phyloP scores from a whole-genome alignment of 176 grass and related monocot species.

The Ampelocalamus luodianensis region DNA sequence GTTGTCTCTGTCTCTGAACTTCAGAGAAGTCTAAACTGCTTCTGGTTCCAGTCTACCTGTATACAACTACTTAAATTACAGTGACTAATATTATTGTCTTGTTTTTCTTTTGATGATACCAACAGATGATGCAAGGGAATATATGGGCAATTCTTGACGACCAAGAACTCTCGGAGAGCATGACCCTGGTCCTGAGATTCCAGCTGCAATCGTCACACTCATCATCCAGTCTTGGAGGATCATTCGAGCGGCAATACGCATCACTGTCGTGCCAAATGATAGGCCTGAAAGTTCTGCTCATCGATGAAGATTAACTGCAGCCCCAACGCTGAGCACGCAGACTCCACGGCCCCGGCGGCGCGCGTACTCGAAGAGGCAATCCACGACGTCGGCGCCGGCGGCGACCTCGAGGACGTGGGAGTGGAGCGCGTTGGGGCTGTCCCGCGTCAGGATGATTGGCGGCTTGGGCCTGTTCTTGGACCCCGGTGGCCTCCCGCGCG shows the following conservation, averaged over 20 bases:
- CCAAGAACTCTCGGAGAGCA: constrained; percentile 64
- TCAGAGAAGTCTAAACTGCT: too few species aligned
- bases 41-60: too few species aligned
- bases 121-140: too few species aligned
- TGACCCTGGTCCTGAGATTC: constrained; percentile 79
- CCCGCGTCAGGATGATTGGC: constrained; percentile 79
- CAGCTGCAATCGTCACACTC: constrained; percentile 50
- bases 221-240: constrained; percentile 34
- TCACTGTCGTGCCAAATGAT: constrained; percentile 37
- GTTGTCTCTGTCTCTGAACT: too few species aligned
- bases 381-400: constrained; percentile 71
- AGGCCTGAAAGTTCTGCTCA: constrained; percentile 68
- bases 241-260: constrained; percentile 67
- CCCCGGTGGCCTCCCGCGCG: constrained; percentile 70
- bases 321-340: constrained; percentile 88
- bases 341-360: constrained; percentile 77
- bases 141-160: too few species aligned
- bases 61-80: too few species aligned
- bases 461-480: constrained; percentile 96
- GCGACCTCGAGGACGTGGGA: constrained; percentile 89
- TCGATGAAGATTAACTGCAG: constrained; percentile 78
- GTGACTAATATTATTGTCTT: too few species aligned
- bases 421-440: constrained; percentile 84
- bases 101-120: too few species aligned
- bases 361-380: constrained; percentile 77